Evolutionary conservation across 352 stramenopile species (phyloP), one percentile per base, ranked within the genome.

Genomic region (Phytophthora citrophthora): DNA sequence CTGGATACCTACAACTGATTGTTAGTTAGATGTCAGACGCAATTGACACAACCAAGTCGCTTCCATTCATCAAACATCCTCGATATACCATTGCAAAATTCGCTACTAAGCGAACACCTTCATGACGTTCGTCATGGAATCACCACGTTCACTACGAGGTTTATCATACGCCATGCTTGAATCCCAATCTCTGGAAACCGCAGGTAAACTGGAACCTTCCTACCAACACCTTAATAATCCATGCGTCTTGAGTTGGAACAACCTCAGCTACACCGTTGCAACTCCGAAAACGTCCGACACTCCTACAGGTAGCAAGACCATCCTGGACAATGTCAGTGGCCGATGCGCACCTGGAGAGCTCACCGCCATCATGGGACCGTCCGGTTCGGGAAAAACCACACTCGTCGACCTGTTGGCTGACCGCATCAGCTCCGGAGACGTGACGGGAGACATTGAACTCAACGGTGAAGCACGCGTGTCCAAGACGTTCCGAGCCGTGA

Each of bases 361-460:
- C 43, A 91, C 73, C 15, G 82, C 79, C 16, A 81, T 91, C 54
- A 86, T 93, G 59, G 80, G 83, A 0, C 80, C 83, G 0, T 91
- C 82, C 0, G 82, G 80, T 13, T 77, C 72, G 0, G 80, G 80
- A 12, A 89, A 89, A 48, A 90, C 82, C 2, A 89, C 82, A 8
- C 61, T 91, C 12, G 65, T 91, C 1, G 82, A 91, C 44, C 58
- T 91, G 2, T 39, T 93, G 26, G 78, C 84, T 9, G 82, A 88
- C 51, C 77, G 84, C 44, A 72, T 89, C 23, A 74, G 69, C 47
- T 83, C 76, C 3, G 75, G 69, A 32, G 41, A 72, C 4, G 43
- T 93, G 3, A 61, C 71, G 3, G 83, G 82, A 10, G 45, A 47
- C 7, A 79, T 93, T 46, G 71, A 81, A 4, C 44, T 90, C n/a